Evolutionary conservation across 495 filamentous ascomycete species (phyloP).

Genomic region (Trichoderma parareesei): DNA sequence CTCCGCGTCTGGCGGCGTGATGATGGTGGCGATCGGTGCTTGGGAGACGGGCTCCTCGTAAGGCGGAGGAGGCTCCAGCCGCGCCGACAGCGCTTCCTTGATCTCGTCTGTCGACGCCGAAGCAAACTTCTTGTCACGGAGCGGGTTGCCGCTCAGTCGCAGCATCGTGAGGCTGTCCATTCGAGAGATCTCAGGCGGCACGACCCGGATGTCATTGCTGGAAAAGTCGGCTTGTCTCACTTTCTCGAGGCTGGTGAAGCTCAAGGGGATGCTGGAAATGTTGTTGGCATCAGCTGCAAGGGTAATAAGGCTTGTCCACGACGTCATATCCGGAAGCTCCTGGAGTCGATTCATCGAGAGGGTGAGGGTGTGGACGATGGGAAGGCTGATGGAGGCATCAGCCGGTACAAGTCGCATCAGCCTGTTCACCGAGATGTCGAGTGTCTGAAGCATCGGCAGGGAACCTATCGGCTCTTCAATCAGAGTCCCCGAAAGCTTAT

Average conservation of each 20-base stretch:
- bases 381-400: conserved; percentile 39
- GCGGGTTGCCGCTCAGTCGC: conserved; percentile 73
- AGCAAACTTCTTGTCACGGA: conserved; percentile 77
- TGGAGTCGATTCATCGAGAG: conserved; percentile 70
- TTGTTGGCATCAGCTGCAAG: conserved; percentile 75
- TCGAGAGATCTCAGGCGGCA: conserved; percentile 69
- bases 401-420: conserved; percentile 41
- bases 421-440: conserved; percentile 72
- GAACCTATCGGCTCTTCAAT: conserved; percentile 51
- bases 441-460: conserved; percentile 54
- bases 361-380: conserved; percentile 63
- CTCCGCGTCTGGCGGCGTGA: not conserved
- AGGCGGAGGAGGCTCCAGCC: conserved; percentile 50
- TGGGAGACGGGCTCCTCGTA: conserved; percentile 1
- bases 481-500: conserved; percentile 64
- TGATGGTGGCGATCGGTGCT: not conserved
- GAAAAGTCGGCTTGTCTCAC: conserved; percentile 73
- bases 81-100: conserved; percentile 63
- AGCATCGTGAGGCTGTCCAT: conserved; percentile 73
- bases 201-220: conserved; percentile 65
- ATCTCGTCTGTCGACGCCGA: conserved; percentile 72
- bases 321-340: conserved; percentile 57
- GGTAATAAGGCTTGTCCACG: conserved; percentile 63
- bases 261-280: conserved; percentile 62
- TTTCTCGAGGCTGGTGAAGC: conserved; percentile 56